These are phyloP conservation scores for Xylaria flabelliformis DNA, from an alignment of 495 filamentous ascomycete species.

Conservation along the genomic window DNA sequence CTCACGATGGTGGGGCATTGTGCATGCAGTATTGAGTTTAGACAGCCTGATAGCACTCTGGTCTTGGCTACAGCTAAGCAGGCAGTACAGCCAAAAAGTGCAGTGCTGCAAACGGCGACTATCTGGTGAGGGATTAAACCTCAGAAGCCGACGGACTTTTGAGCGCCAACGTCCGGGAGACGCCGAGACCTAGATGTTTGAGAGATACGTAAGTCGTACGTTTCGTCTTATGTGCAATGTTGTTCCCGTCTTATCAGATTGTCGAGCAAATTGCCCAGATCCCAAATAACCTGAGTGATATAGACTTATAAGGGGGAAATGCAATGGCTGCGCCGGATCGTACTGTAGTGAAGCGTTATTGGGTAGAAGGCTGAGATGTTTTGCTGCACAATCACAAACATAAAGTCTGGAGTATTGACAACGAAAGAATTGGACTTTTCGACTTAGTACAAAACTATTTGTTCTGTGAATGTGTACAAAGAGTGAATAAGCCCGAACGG, in stretches of 20 bases:
- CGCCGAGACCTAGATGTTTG: not conserved
- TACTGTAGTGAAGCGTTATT: not conserved
- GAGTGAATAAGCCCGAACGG: not conserved
- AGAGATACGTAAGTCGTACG: slow-evolving; percentile 11
- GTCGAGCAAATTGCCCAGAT: slow-evolving; percentile 14
- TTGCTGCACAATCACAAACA: not conserved
- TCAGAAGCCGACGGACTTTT: not conserved
- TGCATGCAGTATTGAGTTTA: not conserved
- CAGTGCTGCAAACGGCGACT: not conserved
- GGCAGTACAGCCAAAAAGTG: not conserved
- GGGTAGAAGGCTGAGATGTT: not conserved
- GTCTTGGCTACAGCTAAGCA: slow-evolving; percentile 8
- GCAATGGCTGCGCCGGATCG: not conserved
- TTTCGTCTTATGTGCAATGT: not conserved
- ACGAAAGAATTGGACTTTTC: not conserved
- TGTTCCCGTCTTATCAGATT: not conserved
- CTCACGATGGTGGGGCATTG: slow-evolving; percentile 24
- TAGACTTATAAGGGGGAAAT: slow-evolving; percentile 12
- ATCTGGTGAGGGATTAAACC: slow-evolving; percentile 7
- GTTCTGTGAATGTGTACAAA: not conserved
- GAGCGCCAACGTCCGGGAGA: slow-evolving; percentile 6
- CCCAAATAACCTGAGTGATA: not conserved
- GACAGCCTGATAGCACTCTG: slow-evolving; percentile 20
- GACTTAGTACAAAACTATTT: not conserved
- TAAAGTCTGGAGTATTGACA: not conserved